Conservation (phyloP, 2,329 filamentous ascomycete species). For the Colletotrichum orbiculare region DNA sequence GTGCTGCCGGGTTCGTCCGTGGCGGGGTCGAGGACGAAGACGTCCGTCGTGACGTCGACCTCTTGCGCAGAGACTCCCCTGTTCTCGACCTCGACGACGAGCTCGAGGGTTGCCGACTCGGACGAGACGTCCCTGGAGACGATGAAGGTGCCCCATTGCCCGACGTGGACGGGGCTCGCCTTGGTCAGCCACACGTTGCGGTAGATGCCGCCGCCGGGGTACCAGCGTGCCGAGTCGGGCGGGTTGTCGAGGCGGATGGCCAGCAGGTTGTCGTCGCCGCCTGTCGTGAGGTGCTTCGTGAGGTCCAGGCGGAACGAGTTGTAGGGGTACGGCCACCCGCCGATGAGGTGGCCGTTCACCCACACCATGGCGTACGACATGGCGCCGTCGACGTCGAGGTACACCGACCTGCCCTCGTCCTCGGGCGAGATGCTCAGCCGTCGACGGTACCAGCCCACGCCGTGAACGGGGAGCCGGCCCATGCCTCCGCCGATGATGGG, state of each 20-base stretch:
- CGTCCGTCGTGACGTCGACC: conserved; percentile 53
- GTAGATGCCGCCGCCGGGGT: conserved; percentile 65
- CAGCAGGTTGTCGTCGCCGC: conserved; percentile 52
- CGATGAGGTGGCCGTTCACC: conserved; percentile 61
- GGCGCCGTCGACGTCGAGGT: conserved; percentile 61
- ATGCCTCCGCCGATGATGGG: conserved; percentile 51
- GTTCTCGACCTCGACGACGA: conserved; percentile 60
- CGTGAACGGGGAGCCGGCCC: conserved; percentile 60
- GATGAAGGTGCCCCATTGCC: conserved; percentile 61
- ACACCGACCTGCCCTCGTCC: conserved; percentile 52
- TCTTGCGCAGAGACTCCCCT: conserved; percentile 43
- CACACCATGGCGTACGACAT: conserved; percentile 64
- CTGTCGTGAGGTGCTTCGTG: conserved; percentile 52
- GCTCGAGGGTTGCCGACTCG: conserved; percentile 55
- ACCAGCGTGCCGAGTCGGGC: conserved; percentile 61
- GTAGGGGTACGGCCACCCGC: conserved; percentile 64
- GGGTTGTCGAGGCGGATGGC: conserved; percentile 64
- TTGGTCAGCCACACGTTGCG: conserved; percentile 66
- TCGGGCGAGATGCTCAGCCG: conserved; percentile 46
- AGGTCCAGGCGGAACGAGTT: conserved; percentile 63
- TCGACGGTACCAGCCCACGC: conserved; percentile 64
- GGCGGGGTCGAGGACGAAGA: conserved; percentile 52
- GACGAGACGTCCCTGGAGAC: conserved; percentile 57
- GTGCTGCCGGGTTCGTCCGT: conserved; percentile 37
- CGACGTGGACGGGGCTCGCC: conserved; percentile 57